Conservation (phyloP, 148 eudicot genomes). For the Vaccinium darrowii region DNA sequence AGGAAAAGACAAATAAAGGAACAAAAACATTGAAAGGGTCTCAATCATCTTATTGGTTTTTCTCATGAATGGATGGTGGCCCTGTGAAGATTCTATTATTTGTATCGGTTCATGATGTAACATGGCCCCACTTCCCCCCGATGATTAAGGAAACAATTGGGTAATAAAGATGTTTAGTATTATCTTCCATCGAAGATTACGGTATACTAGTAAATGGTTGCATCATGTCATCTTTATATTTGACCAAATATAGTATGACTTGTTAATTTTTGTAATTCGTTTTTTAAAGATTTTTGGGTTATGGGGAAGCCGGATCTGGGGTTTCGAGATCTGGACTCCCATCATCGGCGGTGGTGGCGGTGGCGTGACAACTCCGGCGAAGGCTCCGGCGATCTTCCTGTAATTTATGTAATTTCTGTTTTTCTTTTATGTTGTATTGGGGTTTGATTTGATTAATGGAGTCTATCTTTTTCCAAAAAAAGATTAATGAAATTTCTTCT, state of each 20-base stretch:
- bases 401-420: too few species aligned
- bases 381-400: too few species aligned
- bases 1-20: not conserved
- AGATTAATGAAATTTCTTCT: too few species aligned
- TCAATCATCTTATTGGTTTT: not conserved
- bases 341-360: too few species aligned
- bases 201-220: not conserved
- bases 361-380: too few species aligned
- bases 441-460: too few species aligned
- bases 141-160: slow-evolving; percentile 1
- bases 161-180: not conserved
- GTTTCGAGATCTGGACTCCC: too few species aligned
- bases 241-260: not conserved
- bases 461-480: too few species aligned
- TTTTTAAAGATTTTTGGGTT: too few species aligned
- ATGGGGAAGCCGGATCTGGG: too few species aligned
- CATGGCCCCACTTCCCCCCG: not conserved
- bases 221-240: not conserved
- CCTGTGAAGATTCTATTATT: not conserved
- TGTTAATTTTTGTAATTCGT: not conserved
- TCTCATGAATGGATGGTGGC: slow-evolving; percentile 9
- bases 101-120: not conserved
- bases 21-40: slow-evolving; percentile 6
- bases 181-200: not conserved
- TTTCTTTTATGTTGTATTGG: too few species aligned